phyloP scores from a whole-genome alignment of 2,329 filamentous ascomycete genomes.

The Calonectria honghensis region DNA sequence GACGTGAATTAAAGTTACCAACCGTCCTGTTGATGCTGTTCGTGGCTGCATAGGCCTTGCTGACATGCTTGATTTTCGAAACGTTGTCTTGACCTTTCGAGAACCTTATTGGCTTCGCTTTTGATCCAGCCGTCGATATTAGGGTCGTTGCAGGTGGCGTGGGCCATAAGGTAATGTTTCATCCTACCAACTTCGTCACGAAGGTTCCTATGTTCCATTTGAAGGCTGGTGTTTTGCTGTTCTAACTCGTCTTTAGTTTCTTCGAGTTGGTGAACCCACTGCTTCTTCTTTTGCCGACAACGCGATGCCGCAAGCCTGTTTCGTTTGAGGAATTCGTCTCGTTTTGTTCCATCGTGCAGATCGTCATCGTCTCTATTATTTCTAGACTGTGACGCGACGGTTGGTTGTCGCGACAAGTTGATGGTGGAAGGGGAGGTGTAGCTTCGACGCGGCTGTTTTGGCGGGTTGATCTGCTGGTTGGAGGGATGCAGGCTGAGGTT shows the following conservation, averaged over 20 bases:
- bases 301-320: conserved; percentile 85
- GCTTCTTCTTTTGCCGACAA: conserved; percentile 81
- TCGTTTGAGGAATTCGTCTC: conserved; percentile 78
- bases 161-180: conserved; percentile 71
- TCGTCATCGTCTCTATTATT: conserved; percentile 5
- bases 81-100: conserved; percentile 55
- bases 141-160: conserved; percentile 70
- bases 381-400: conserved; percentile 45
- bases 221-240: conserved; percentile 64
- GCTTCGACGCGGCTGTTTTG: conserved; percentile 16
- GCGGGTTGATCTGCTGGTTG: conserved; percentile 22
- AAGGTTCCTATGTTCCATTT: conserved; percentile 65
- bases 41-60: background rate
- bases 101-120: conserved; percentile 70
- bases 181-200: conserved; percentile 67
- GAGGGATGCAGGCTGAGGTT: background rate
- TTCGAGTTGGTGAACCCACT: conserved; percentile 71
- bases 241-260: conserved; percentile 67
- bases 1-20: background rate
- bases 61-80: background rate
- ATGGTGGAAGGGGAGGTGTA: background rate
- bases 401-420: conserved; percentile 26
- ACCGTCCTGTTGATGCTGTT: background rate
- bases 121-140: conserved; percentile 74
- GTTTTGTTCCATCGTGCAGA: conserved; percentile 64